Evolutionary conservation across 352 stramenopile species (phyloP), one percentile per base, ranked within the genome.

Genomic region (Plasmopara viticola): DNA sequence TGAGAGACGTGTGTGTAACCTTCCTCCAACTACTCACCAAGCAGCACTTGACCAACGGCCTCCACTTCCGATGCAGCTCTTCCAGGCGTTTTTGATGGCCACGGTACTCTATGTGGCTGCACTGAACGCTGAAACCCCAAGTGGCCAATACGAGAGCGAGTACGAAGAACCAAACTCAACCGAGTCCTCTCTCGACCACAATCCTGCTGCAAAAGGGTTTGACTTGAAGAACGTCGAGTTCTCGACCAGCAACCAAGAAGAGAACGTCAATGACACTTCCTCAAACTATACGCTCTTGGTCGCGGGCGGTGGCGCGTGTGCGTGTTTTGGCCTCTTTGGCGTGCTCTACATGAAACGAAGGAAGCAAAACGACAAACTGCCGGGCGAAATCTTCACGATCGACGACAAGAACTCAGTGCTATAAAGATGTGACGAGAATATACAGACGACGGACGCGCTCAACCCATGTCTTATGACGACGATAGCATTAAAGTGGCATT

Each of bases 311-410:
- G 63, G 54, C 3, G 78, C 73, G 0, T 72, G 76, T 47, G 63
- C 69, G 7, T 78, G 80, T 30, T 58, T 89, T 13, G 78, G 58
- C 13, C 58, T 75, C 6, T 37, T 85, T 13, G 78, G 62, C 3
- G 57, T 67, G 18, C 56, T 79, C 8, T 87, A 87, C 65, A 58
- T 79, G 41, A 84, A 83, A 56, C 75, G 75, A 56, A 63, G 78
- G 43, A 70, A 58, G 41, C 45, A 56, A 31, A 77, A 86, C 55
- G 66, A 72, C 25, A 58, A 86, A 49, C 56, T 70, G 14, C 44
- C 41, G n/a, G 62, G 70, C 30, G 78, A 81, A 50, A 89, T 89
- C 57, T 89, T 89, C 62, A 89, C 78, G 31, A 74, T 89, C 53
- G 62, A 70, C 37, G 78, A 89, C 63, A 84, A 86, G 66, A 82